A percentile compares a stretch with the other conserved stretches of the same genome.
phyloP scores from a whole-genome alignment of 2,329 filamentous ascomycete genomes.

The Geosmithia flava region DNA sequence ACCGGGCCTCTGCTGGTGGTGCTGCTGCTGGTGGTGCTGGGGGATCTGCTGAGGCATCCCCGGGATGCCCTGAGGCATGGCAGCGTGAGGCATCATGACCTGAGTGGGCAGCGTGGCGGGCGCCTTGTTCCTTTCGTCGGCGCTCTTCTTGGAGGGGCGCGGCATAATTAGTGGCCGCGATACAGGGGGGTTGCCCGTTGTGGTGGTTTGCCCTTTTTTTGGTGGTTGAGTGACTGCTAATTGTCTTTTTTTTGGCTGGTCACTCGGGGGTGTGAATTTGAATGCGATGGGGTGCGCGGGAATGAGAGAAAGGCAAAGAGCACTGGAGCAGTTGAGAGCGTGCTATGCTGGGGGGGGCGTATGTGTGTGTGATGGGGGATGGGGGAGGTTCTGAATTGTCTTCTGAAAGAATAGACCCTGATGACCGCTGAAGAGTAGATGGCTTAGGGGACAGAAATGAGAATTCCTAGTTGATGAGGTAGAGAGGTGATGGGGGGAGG shows the following conservation, averaged over 20 bases:
- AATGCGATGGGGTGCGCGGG: too few species aligned
- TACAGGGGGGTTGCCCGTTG: neutral
- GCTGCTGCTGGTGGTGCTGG: conserved; percentile 2
- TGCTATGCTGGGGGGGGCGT: too few species aligned
- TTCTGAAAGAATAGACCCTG: too few species aligned
- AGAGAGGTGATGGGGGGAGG: neutral
- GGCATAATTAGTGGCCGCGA: conserved; percentile 1
- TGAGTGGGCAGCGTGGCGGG: conserved; percentile 16
- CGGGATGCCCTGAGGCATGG: conserved; percentile 20
- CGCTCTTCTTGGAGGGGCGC: conserved; percentile 21
- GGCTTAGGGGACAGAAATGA: neutral
- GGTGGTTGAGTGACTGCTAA: neutral
- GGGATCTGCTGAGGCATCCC: conserved; percentile 18
- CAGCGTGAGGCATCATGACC: conserved; percentile 23
- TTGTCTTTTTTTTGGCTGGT: neutral
- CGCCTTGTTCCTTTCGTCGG: conserved; percentile 22
- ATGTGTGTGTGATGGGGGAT: too few species aligned
- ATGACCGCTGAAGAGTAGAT: neutral
- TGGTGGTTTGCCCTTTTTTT: neutral
- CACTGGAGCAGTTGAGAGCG: too few species aligned
- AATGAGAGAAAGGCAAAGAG: too few species aligned
- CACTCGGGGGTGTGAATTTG: too few species aligned
- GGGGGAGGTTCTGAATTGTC: too few species aligned
- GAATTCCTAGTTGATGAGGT: neutral
- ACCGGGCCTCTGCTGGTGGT: conserved; percentile 6